Conservation (phyloP, 164 flowering plant species). For the Magnolia changhungtana region DNA sequence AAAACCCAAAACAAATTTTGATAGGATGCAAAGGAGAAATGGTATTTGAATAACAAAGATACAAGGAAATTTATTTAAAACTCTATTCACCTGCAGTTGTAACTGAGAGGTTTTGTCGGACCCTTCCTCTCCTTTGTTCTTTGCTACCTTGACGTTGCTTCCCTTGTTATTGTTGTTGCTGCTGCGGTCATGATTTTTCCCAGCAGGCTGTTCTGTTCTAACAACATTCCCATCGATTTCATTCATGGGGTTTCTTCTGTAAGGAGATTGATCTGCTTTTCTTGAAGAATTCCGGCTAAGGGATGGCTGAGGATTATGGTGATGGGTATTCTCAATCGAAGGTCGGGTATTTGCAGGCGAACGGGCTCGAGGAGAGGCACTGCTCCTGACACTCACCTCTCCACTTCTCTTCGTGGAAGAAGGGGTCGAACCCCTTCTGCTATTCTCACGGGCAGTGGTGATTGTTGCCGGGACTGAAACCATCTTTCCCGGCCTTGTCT, state of each 20-base stretch:
- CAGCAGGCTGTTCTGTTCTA: slow-evolving; percentile 5
- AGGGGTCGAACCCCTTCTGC: slow-evolving; percentile 28
- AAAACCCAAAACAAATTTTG: background rate
- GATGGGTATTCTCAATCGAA: slow-evolving; percentile 21
- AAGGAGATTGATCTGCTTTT: slow-evolving; percentile 82
- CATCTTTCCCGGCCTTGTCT: slow-evolving; percentile 61
- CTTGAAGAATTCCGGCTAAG: slow-evolving; percentile 79
- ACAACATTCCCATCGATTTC: slow-evolving; percentile 57
- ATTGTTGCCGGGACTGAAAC: slow-evolving; percentile 73
- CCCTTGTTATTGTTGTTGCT: slow-evolving; percentile 1
- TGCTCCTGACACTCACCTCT: slow-evolving; percentile 29
- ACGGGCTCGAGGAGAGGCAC: slow-evolving; percentile 71
- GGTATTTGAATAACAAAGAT: background rate
- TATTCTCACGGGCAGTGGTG: slow-evolving; percentile 11
- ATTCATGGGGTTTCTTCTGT: slow-evolving; percentile 67
- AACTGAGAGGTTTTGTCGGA: slow-evolving; percentile 11
- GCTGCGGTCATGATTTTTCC: slow-evolving; percentile 9
- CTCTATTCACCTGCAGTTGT: slow-evolving; percentile 20
- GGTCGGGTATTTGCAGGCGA: slow-evolving; percentile 49
- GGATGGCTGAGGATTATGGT: slow-evolving; percentile 40
- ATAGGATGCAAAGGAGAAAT: background rate
- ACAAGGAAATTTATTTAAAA: background rate
- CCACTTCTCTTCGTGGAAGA: slow-evolving; percentile 43
- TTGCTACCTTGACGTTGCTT: slow-evolving; percentile 6
- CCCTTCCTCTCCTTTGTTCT: slow-evolving; percentile 10